Evolutionary conservation across 2,329 filamentous ascomycete genomes (phyloP).

Genomic region (Sporothrix brunneoviolacea): DNA sequence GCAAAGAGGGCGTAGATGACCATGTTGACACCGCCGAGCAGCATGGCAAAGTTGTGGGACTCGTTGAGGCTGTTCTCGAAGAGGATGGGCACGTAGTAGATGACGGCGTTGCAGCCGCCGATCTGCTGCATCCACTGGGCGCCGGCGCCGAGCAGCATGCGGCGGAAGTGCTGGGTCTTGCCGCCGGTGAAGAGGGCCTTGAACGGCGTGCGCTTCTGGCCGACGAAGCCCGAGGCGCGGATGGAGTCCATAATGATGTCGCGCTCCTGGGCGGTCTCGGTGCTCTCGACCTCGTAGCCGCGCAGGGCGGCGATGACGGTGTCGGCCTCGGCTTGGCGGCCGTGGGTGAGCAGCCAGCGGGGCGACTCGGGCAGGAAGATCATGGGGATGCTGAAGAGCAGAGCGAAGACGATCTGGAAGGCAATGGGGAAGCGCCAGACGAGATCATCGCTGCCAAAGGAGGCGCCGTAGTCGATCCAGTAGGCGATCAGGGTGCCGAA

Average conservation of each 20-base stretch:
- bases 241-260: conserved; percentile 60
- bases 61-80: conserved; percentile 40
- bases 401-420: conserved; percentile 30
- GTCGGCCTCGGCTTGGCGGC: conserved; percentile 29
- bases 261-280: no score
- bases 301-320: conserved; percentile 30
- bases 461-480: conserved; percentile 39
- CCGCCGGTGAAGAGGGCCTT: conserved; percentile 53
- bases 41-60: conserved; percentile 40
- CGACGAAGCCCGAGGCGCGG: conserved; percentile 42
- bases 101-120: conserved; percentile 49
- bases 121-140: conserved; percentile 59
- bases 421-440: conserved; percentile 51
- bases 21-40: conserved; percentile 50
- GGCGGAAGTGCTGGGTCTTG: conserved; percentile 58
- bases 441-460: conserved; percentile 28
- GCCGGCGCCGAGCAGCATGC: conserved; percentile 24
- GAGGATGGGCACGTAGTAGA: conserved; percentile 56
- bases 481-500: conserved; percentile 36
- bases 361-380: conserved; percentile 35
- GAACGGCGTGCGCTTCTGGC: conserved; percentile 38
- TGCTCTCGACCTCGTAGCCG: conserved; percentile 40
- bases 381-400: conserved; percentile 29
- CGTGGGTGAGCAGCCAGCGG: conserved; percentile 33
- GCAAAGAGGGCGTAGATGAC: conserved; percentile 54